These are phyloP conservation scores for Hygrophila difformis DNA, from an alignment of 257 asterid genomes.

Conservation along the genomic window DNA sequence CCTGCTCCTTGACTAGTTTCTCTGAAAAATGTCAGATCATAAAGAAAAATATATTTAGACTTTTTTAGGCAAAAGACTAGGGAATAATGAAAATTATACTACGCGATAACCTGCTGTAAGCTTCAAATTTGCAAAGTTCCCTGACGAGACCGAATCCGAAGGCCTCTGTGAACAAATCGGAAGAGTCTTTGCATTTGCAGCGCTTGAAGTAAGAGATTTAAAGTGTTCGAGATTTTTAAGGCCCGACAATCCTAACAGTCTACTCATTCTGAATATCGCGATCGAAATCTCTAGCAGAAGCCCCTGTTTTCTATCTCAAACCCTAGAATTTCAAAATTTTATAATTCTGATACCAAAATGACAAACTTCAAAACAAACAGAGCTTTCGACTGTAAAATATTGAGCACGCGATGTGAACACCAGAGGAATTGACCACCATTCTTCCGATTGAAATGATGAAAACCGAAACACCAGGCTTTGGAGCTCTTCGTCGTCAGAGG, in stretches of 20 bases:
- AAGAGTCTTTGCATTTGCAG: slow-evolving; percentile 31
- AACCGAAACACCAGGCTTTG: too few species aligned
- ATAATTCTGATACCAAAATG: slow-evolving; percentile 1
- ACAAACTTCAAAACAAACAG: neutral
- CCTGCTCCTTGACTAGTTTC: slow-evolving; percentile 91
- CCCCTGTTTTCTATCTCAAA: slow-evolving; percentile 8
- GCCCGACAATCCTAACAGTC: slow-evolving; percentile 61
- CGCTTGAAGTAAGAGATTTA: slow-evolving; percentile 37
- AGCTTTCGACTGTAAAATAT: slow-evolving; percentile 1
- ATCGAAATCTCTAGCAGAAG: slow-evolving; percentile 18
- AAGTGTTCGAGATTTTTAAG: slow-evolving; percentile 55
- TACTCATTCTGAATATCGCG: slow-evolving; percentile 42
- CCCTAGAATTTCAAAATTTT: slow-evolving; percentile 3
- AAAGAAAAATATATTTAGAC: slow-evolving; percentile 5
- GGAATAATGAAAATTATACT: neutral
- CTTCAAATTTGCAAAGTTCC: slow-evolving; percentile 82
- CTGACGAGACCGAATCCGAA: slow-evolving; percentile 43
- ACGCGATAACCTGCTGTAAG: slow-evolving; percentile 66
- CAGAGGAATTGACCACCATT: slow-evolving; percentile 8
- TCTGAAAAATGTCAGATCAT: slow-evolving; percentile 31
- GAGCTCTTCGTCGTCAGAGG: too few species aligned
- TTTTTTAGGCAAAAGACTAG: neutral
- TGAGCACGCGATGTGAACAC: slow-evolving; percentile 6
- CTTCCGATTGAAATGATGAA: too few species aligned
- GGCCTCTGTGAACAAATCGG: slow-evolving; percentile 37